Evolutionary conservation across 106 monocot genomes (phyloP).

Genomic region (Phalaenopsis aphrodite): DNA sequence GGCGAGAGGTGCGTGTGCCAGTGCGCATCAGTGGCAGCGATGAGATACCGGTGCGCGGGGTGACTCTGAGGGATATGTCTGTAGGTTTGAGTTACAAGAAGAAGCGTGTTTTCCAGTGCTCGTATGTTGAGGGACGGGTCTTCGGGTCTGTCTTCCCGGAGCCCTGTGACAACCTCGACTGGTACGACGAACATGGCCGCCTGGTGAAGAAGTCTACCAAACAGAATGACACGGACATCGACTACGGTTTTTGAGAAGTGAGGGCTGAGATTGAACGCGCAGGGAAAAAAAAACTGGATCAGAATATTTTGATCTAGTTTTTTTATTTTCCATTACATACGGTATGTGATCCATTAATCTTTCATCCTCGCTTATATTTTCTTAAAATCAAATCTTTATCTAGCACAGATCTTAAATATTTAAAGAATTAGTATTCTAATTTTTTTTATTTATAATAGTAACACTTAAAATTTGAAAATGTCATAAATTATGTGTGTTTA

Average conservation of each 20-base stretch:
- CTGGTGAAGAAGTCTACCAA: slow-evolving; percentile 27
- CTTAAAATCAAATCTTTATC: too few species aligned
- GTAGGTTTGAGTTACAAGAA: slow-evolving; percentile 71
- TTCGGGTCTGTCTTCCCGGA: slow-evolving; percentile 57
- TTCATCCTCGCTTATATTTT: too few species aligned
- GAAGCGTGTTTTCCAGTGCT: slow-evolving; percentile 72
- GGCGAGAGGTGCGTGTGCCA: slow-evolving; percentile 50
- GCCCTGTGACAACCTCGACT: slow-evolving; percentile 61
- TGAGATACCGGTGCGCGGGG: slow-evolving; percentile 51
- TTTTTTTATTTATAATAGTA: too few species aligned
- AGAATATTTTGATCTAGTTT: too few species aligned
- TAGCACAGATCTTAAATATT: too few species aligned
- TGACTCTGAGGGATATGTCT: slow-evolving; percentile 51
- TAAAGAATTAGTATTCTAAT: too few species aligned
- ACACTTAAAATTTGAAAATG: too few species aligned
- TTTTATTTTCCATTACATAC: too few species aligned
- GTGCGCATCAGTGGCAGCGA: slow-evolving; percentile 60
- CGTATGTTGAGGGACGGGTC: slow-evolving; percentile 54
- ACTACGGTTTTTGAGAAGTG: slow-evolving; percentile 36
- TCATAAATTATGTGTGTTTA: too few species aligned
- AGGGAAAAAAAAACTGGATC: too few species aligned
- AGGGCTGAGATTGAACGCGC: too few species aligned
- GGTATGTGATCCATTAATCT: too few species aligned
- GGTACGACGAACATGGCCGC: slow-evolving; percentile 36
- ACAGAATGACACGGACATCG: slow-evolving; percentile 40